Percentiles rank a stretch among this genome's conserved stretches.
These are phyloP conservation scores for Helotiales sp. DNA, from an alignment of 2,329 filamentous ascomycete genomes.

Conservation along the genomic window DNA sequence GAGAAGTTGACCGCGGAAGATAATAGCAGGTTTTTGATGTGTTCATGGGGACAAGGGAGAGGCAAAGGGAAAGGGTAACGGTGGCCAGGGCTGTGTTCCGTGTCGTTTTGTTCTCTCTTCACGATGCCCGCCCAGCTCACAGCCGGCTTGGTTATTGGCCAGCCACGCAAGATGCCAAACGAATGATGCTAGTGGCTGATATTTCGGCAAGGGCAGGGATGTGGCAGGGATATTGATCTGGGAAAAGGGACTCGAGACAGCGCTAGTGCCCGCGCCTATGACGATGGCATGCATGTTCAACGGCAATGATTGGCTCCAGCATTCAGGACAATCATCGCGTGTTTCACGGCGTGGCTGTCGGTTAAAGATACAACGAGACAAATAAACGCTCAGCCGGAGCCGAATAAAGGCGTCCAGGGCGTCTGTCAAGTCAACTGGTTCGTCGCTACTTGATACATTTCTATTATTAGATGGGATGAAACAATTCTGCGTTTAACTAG, in stretches of 20 bases:
- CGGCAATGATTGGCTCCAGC: neutral
- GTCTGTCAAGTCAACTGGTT: conserved; percentile 3
- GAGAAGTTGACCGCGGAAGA: neutral
- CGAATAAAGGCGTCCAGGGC: neutral
- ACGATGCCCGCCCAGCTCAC: neutral
- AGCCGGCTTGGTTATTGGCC: conserved; percentile 1
- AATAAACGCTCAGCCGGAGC: neutral
- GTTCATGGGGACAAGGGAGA: conserved; percentile 5
- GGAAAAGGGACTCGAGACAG: conserved; percentile 8
- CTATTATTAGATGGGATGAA: conserved; percentile 1
- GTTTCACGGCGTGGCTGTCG: conserved; percentile 1
- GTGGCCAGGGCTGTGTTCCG: neutral
- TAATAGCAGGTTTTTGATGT: conserved; percentile 11
- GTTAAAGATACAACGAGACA: neutral
- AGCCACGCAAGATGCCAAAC: neutral
- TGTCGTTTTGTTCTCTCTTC: neutral
- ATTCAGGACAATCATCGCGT: neutral
- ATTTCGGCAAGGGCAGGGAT: neutral
- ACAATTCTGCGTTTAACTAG: neutral
- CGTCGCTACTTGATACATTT: neutral
- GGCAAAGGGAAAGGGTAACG: neutral
- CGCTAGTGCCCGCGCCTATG: neutral
- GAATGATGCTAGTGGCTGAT: conserved; percentile 4
- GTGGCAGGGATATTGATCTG: neutral
- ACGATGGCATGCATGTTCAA: neutral